phyloP scores from a whole-genome alignment of 805 yeast genomes.

The Candida qinlingensis region DNA sequence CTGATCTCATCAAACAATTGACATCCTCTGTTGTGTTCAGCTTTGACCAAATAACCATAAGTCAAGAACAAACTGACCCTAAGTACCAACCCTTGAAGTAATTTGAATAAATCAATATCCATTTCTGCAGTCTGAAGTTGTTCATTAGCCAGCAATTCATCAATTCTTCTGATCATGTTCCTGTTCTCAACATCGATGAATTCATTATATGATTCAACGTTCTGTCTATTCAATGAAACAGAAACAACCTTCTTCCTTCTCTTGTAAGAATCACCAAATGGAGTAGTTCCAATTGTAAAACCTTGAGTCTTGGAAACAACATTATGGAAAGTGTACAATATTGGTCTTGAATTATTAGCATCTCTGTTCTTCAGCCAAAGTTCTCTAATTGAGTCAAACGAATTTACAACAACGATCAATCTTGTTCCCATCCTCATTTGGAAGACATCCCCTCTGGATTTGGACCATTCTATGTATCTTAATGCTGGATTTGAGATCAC shows the following conservation, averaged over 20 bases:
- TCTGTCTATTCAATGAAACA: slow-evolving; percentile 34
- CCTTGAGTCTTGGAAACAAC: slow-evolving; percentile 51
- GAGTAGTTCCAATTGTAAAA: slow-evolving; percentile 63
- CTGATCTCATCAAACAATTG: slow-evolving; percentile 46
- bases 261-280: slow-evolving; percentile 43
- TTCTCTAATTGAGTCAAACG: slow-evolving; percentile 45
- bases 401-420: slow-evolving; percentile 61
- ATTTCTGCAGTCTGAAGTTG: slow-evolving; percentile 12
- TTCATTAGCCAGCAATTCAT: slow-evolving; percentile 8
- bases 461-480: slow-evolving; percentile 40
- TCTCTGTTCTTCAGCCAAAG: slow-evolving; percentile 48
- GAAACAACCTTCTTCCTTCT: slow-evolving; percentile 45
- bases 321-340: slow-evolving; percentile 60
- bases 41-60: slow-evolving; percentile 46
- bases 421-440: slow-evolving; percentile 59
- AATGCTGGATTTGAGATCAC: slow-evolving; percentile 45
- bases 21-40: slow-evolving; percentile 30
- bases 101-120: slow-evolving; percentile 37
- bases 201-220: slow-evolving; percentile 27
- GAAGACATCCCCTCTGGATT: slow-evolving; percentile 39
- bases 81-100: slow-evolving; percentile 46
- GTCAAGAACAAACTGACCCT: slow-evolving; percentile 45
- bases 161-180: slow-evolving; percentile 21
- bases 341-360: slow-evolving; percentile 64
- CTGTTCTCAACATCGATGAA: slow-evolving; percentile 38